phyloP scores from a whole-genome alignment of 2,329 filamentous ascomycete genomes.

The Dactylellina sp. region DNA sequence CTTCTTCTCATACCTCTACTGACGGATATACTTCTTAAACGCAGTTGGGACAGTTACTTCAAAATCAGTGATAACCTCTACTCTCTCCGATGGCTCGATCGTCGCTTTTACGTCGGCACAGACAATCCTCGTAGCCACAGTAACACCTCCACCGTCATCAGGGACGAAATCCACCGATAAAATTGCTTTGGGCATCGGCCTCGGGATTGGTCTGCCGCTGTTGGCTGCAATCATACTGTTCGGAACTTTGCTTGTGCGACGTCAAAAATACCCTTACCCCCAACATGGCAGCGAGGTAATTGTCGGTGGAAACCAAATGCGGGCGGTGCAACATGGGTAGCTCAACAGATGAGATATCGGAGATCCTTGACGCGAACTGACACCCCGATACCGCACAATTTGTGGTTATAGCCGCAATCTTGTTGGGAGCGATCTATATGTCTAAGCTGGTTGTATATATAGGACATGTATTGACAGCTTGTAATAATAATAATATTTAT shows the following conservation, averaged over 20 bases:
- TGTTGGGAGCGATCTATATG: too few relatives aligned
- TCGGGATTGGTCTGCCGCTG: constrained; percentile 18
- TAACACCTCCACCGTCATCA: not conserved
- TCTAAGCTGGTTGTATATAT: too few relatives aligned
- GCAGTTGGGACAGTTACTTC: constrained; percentile 6
- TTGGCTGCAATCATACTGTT: constrained; percentile 7
- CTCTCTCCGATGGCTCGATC: constrained; percentile 7
- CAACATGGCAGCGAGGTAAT: not conserved
- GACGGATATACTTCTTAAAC: not conserved
- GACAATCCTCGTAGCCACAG: constrained; percentile 12
- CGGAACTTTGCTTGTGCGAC: constrained; percentile 2
- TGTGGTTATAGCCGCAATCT: too few relatives aligned
- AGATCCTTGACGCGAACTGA: too few relatives aligned
- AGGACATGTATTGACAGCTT: too few relatives aligned
- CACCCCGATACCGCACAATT: too few relatives aligned
- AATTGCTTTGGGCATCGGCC: constrained; percentile 16
- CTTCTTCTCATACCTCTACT: not conserved
- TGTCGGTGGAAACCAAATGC: constrained; percentile 13
- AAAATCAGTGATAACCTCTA: constrained; percentile 6
- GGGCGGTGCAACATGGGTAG: not conserved
- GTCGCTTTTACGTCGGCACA: constrained; percentile 6
- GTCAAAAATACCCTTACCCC: not conserved
- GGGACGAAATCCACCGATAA: not conserved
- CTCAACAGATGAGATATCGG: too few relatives aligned
- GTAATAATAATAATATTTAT: too few relatives aligned